Conservation (phyloP, 495 filamentous ascomycete species). For the Ramalina peruviana region DNA sequence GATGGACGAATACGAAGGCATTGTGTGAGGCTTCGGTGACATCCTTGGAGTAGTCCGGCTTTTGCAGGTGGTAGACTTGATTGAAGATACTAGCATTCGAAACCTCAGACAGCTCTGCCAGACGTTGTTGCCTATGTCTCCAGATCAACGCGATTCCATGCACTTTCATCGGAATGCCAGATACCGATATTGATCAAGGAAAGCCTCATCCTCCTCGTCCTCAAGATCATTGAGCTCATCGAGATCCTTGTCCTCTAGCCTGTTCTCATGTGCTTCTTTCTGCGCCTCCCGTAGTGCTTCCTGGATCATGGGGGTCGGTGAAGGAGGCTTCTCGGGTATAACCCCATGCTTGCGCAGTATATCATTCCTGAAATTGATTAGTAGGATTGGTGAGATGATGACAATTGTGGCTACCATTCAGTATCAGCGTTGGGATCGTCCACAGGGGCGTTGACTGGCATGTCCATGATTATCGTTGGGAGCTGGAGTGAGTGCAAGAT, state of each 20-base stretch:
- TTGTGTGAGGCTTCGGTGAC: slow-evolving; percentile 82
- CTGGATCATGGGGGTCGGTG: slow-evolving; percentile 85
- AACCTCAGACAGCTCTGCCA: slow-evolving; percentile 64
- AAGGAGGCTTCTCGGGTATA: slow-evolving; percentile 91
- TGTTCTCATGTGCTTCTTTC: slow-evolving; percentile 69
- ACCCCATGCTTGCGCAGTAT: slow-evolving; percentile 93
- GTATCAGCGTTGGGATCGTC: slow-evolving; percentile 94
- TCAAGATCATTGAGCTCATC: slow-evolving; percentile 90
- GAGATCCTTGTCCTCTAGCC: slow-evolving; percentile 82
- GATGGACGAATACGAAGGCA: slow-evolving; percentile 65
- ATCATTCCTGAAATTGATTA: slow-evolving; percentile 61
- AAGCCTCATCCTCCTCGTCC: slow-evolving; percentile 86
- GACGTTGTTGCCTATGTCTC: slow-evolving; percentile 52
- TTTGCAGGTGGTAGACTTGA: slow-evolving; percentile 83
- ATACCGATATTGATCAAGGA: slow-evolving; percentile 74
- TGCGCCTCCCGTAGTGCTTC: slow-evolving; percentile 82
- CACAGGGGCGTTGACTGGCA: slow-evolving; percentile 70
- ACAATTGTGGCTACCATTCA: slow-evolving; percentile 56
- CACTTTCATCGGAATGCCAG: slow-evolving; percentile 1
- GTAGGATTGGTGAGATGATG: not conserved
- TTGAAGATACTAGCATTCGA: slow-evolving; percentile 65
- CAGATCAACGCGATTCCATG: slow-evolving; percentile 4
- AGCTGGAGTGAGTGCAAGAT: no score
- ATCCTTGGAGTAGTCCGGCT: slow-evolving; percentile 79
- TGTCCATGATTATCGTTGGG: slow-evolving; percentile 45